Evolutionary conservation across 225 moss, liverwort and hornwort genomes (phyloP).

Genomic region (Climacium dendroides): DNA sequence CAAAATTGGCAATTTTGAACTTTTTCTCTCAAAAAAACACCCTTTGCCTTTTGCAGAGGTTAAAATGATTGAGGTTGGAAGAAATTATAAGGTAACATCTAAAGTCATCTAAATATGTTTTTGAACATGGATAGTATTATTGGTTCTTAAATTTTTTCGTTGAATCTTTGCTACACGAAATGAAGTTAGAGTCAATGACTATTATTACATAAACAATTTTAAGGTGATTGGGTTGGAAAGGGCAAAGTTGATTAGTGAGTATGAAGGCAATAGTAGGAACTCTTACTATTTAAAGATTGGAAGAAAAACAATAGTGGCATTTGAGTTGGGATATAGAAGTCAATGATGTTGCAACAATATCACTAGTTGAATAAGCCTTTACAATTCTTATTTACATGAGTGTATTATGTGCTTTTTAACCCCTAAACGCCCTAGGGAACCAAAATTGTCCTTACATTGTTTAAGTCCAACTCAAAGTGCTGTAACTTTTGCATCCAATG

Average conservation of each 20-base stretch:
- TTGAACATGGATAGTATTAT: not conserved
- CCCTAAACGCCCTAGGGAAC: too few relatives aligned
- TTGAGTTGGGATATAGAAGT: accelerated
- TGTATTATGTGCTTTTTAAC: not conserved
- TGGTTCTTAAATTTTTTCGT: not conserved
- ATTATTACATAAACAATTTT: not conserved
- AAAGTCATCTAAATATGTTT: not conserved
- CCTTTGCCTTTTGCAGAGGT: too few relatives aligned
- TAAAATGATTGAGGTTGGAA: not conserved
- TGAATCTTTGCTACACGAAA: not conserved
- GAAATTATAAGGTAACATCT: not conserved
- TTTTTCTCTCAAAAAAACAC: too few relatives aligned
- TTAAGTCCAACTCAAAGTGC: too few relatives aligned
- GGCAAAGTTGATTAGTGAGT: too few relatives aligned
- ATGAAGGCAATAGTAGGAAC: too few relatives aligned
- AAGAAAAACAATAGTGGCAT: not conserved
- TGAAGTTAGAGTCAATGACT: not conserved
- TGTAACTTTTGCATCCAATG: too few relatives aligned
- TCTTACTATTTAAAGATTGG: not conserved
- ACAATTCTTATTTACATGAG: accelerated
- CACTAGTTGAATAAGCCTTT: not conserved
- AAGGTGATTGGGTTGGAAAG: not conserved
- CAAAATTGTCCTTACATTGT: too few relatives aligned
- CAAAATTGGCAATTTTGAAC: too few relatives aligned
- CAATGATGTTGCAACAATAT: not conserved